These are phyloP conservation scores for Lathyrus aphaca DNA, from an alignment of 306 rosid genomes.

Conservation along the genomic window DNA sequence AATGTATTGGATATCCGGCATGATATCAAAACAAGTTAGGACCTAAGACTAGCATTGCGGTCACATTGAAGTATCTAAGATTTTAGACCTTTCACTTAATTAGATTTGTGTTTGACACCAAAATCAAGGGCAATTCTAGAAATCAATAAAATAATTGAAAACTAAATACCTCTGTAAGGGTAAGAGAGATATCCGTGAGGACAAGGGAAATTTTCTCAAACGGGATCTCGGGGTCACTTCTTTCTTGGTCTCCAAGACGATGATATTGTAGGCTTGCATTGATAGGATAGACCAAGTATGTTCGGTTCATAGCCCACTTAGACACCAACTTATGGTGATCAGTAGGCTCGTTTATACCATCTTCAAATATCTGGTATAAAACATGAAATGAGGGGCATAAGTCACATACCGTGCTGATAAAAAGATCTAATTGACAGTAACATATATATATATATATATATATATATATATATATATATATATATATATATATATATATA, in stretches of 20 bases:
- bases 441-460: no score
- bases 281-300: slow-evolving; percentile 86
- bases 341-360: slow-evolving; percentile 77
- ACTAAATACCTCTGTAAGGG: slow-evolving; percentile 75
- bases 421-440: slow-evolving; percentile 9
- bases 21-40: neutral
- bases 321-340: slow-evolving; percentile 52
- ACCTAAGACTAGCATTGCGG: neutral
- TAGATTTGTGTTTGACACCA: slow-evolving; percentile 16
- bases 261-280: slow-evolving; percentile 85
- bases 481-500: no score
- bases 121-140: slow-evolving; percentile 32
- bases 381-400: slow-evolving; percentile 32
- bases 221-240: slow-evolving; percentile 79
- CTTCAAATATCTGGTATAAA: slow-evolving; percentile 82
- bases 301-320: slow-evolving; percentile 79
- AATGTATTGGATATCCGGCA: slow-evolving; percentile 1
- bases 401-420: slow-evolving; percentile 4
- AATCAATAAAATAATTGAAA: slow-evolving; percentile 21
- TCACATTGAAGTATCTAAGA: slow-evolving; percentile 6
- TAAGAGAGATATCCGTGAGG: slow-evolving; percentile 81
- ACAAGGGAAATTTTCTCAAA: slow-evolving; percentile 85
- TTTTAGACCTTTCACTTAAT: slow-evolving; percentile 12
- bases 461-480: no score
- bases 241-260: slow-evolving; percentile 95